phyloP scores from a whole-genome alignment of 805 yeast species.

The Starmerella asiatica region DNA sequence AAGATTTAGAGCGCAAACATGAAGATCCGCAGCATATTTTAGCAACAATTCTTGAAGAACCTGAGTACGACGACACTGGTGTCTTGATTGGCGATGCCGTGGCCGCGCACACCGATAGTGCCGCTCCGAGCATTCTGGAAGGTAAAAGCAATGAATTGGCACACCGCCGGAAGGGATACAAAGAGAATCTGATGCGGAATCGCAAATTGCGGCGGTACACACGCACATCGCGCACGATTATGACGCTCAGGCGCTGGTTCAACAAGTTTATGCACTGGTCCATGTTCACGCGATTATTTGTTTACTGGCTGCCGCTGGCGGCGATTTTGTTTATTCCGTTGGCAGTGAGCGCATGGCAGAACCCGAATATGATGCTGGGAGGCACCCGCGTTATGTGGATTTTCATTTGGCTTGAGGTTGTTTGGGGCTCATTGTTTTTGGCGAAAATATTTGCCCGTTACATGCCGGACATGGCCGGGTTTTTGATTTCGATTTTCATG shows the following conservation, averaged over 20 bases:
- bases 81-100: conserved; percentile 15
- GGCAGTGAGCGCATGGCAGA: conserved; percentile 29
- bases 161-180: conserved; percentile 15
- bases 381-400: conserved; percentile 28
- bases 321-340: conserved; percentile 28
- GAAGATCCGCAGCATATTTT: conserved; percentile 19
- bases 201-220: conserved; percentile 16
- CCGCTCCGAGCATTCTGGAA: not conserved
- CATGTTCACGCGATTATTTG: conserved; percentile 25
- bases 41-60: conserved; percentile 19
- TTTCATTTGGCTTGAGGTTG: conserved; percentile 31
- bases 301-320: conserved; percentile 31
- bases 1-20: conserved; percentile 3
- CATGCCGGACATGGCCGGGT: conserved; percentile 23
- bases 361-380: conserved; percentile 24
- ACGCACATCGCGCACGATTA: conserved; percentile 10
- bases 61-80: conserved; percentile 11
- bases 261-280: conserved; percentile 15
- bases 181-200: conserved; percentile 18
- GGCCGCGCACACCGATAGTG: conserved; percentile 15
- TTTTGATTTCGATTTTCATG: conserved; percentile 24
- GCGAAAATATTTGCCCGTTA: conserved; percentile 26
- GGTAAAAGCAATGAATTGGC: not conserved
- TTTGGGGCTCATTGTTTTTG: conserved; percentile 29
- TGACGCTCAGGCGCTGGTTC: conserved; percentile 14